phyloP scores from a whole-genome alignment of 1,139 yeast species.

The Kodamaea sp. region DNA sequence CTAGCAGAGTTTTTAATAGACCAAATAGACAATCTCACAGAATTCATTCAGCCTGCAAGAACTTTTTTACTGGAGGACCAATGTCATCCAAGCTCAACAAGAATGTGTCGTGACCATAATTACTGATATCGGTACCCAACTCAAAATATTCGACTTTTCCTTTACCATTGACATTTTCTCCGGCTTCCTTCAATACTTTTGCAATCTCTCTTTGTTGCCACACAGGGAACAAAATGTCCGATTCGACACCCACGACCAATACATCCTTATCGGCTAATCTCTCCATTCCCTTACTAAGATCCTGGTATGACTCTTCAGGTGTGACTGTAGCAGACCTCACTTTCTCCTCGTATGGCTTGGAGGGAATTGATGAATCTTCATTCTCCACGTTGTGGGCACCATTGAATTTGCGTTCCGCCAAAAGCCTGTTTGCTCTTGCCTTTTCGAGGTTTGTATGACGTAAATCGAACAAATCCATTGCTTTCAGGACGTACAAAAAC shows the following conservation, averaged over 20 bases:
- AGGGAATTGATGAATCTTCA: slow-evolving; percentile 44
- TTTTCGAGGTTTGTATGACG: slow-evolving; percentile 50
- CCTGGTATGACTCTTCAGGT: slow-evolving; percentile 56
- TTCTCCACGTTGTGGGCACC: slow-evolving; percentile 10
- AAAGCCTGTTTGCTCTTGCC: slow-evolving; percentile 43
- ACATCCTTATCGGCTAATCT: slow-evolving; percentile 65
- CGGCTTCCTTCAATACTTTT: slow-evolving; percentile 50
- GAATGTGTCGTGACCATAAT: slow-evolving; percentile 91
- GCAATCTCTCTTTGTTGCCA: slow-evolving; percentile 92
- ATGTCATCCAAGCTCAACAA: slow-evolving; percentile 74
- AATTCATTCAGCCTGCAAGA: no score
- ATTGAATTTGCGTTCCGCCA: slow-evolving; percentile 31
- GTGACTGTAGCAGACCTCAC: slow-evolving; percentile 36
- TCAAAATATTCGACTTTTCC: slow-evolving; percentile 62
- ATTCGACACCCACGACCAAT: slow-evolving; percentile 85
- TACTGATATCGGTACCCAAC: slow-evolving; percentile 70
- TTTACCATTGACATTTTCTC: slow-evolving; percentile 27
- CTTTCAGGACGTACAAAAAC: slow-evolving; percentile 80
- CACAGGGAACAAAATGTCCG: slow-evolving; percentile 87
- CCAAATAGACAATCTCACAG: no score
- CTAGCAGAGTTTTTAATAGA: no score
- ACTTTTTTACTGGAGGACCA: slow-evolving; percentile 71
- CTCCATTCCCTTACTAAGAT: slow-evolving; percentile 64
- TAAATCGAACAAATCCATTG: slow-evolving; percentile 91
- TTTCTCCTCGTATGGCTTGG: slow-evolving; percentile 57